phyloP scores from a whole-genome alignment of 1,139 yeast species.

The Kluyveromyces sp. region DNA sequence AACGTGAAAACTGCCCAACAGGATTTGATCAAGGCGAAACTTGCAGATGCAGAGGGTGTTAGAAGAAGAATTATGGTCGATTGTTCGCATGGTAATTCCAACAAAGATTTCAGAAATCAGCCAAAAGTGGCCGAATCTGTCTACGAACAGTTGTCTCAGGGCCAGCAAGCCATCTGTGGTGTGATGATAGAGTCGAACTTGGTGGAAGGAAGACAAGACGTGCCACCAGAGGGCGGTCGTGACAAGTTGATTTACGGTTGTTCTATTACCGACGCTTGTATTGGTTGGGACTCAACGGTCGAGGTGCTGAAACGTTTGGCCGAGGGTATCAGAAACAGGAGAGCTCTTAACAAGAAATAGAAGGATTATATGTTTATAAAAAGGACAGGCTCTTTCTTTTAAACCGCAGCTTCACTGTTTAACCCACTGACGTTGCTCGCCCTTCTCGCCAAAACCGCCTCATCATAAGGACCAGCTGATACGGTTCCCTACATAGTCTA shows the following conservation, averaged over 20 bases:
- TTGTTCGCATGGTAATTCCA: constrained; percentile 95
- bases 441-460: no score
- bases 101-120: constrained; percentile 84
- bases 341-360: constrained; percentile 35
- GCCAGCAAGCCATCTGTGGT: constrained; percentile 77
- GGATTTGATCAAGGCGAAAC: constrained; percentile 52
- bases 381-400: neutral
- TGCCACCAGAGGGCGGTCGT: constrained; percentile 73
- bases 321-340: constrained; percentile 71
- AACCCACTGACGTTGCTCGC: neutral
- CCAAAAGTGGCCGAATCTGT: constrained; percentile 81
- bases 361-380: neutral
- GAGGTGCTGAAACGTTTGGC: constrained; percentile 65
- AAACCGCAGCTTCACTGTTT: no score
- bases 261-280: constrained; percentile 95
- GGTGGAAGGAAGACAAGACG: constrained; percentile 88
- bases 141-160: constrained; percentile 71
- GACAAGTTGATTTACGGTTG: constrained; percentile 78
- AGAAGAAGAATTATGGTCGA: constrained; percentile 87
- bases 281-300: constrained; percentile 80
- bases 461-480: no score
- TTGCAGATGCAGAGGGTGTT: constrained; percentile 39
- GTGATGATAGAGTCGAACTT: constrained; percentile 94
- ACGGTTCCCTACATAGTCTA: no score
- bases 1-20: constrained; percentile 64